Percentiles rank a stretch among this genome's conserved stretches.
phyloP scores from a whole-genome alignment of 345 rosid genomes.

The Carallia brachiata region DNA sequence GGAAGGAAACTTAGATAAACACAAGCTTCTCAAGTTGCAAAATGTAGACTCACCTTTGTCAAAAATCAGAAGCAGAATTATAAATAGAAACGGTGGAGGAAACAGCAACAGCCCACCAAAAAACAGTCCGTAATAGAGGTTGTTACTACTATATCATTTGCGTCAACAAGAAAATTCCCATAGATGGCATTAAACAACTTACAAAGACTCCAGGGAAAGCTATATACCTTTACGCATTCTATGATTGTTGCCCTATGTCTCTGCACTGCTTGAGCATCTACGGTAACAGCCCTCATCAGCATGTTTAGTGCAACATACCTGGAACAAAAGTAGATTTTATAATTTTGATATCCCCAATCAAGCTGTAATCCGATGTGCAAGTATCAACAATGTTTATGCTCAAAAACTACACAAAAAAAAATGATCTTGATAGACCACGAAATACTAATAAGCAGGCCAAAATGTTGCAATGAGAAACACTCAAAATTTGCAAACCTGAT shows the following conservation, averaged over 20 bases:
- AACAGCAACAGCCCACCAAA: no score
- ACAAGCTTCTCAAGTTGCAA: slow-evolving; percentile 14
- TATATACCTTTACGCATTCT: slow-evolving; percentile 95
- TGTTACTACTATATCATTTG: no score
- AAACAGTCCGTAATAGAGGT: no score
- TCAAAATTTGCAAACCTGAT: slow-evolving; percentile 54
- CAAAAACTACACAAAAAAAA: no score
- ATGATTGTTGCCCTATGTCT: slow-evolving; percentile 92
- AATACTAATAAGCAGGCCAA: neutral
- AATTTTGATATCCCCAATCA: neutral
- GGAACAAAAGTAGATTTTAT: slow-evolving; percentile 19
- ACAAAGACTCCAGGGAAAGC: neutral
- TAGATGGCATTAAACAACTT: neutral
- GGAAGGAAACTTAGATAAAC: slow-evolving; percentile 37
- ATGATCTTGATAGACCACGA: neutral
- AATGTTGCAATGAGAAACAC: neutral
- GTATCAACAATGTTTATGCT: no score
- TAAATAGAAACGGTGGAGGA: neutral
- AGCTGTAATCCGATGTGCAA: no score
- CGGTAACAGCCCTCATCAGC: slow-evolving; percentile 89
- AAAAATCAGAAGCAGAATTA: slow-evolving; percentile 5
- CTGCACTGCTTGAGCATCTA: slow-evolving; percentile 95
- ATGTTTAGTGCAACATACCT: slow-evolving; percentile 97
- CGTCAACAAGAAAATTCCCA: no score
- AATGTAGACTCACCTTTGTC: neutral